Percentiles rank a stretch among this genome's conserved stretches.
phyloP scores from a whole-genome alignment of 208 protist genomes.

The Acanthamoeba pearcei region DNA sequence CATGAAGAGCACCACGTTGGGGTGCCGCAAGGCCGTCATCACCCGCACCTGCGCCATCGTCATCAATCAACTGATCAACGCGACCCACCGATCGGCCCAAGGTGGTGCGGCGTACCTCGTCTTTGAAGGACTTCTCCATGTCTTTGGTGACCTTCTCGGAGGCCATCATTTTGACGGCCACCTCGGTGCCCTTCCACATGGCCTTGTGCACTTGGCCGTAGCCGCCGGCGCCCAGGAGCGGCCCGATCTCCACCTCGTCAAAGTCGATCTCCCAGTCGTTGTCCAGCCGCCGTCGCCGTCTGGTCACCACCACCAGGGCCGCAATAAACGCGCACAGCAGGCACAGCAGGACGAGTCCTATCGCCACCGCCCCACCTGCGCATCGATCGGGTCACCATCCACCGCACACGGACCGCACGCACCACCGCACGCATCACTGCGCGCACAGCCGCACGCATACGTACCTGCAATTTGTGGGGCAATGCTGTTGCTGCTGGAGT shows the following conservation, averaged over 20 bases:
- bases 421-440: too few species aligned
- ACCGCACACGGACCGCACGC: too few species aligned
- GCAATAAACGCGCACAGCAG: too few species aligned
- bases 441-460: too few species aligned
- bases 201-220: conserved; percentile 33
- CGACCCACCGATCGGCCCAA: neutral
- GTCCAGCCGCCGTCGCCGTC: too few species aligned
- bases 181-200: conserved; percentile 36
- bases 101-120: neutral
- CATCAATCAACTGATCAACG: neutral
- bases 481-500: too few species aligned
- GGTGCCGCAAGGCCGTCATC: conserved; percentile 64
- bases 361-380: too few species aligned
- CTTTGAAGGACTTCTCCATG: neutral
- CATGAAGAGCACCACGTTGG: conserved; percentile 69
- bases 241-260: neutral
- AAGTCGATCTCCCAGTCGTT: conserved; percentile 25
- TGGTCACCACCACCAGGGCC: too few species aligned
- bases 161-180: conserved; percentile 21
- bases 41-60: neutral
- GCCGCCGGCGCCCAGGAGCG: neutral
- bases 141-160: neutral
- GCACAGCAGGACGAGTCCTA: too few species aligned
- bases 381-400: too few species aligned
- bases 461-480: too few species aligned